Evolutionary conservation across 73 alveolate species (phyloP).

Genomic region (Paramecium primaurelia): DNA sequence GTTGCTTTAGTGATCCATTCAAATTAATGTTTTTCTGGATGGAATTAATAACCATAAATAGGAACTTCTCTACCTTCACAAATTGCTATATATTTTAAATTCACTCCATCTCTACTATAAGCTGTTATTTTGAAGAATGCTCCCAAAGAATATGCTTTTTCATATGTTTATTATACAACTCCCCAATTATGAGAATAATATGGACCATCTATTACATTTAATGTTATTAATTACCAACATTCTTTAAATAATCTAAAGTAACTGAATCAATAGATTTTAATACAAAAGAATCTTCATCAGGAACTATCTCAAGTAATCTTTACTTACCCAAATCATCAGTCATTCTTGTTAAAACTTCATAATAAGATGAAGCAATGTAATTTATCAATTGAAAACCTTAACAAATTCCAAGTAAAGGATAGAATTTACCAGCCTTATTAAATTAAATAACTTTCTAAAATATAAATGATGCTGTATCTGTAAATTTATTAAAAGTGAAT

Average conservation of each 20-base stretch:
- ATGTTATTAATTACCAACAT: background rate
- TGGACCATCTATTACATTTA: background rate
- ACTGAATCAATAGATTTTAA: background rate
- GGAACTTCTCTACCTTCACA: conserved; percentile 62
- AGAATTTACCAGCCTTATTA: conserved; percentile 57
- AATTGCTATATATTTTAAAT: background rate
- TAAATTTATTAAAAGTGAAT: conserved; percentile 47
- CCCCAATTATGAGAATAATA: conserved; percentile 54
- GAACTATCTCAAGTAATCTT: background rate
- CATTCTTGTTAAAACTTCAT: conserved; percentile 8
- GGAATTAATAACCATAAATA: conserved; percentile 59
- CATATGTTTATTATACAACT: background rate
- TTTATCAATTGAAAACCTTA: conserved; percentile 57
- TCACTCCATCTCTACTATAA: conserved; percentile 27
- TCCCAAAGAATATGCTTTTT: background rate
- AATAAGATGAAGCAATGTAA: conserved; percentile 12
- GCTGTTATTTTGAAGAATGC: conserved; percentile 19
- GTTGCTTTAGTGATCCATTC: conserved; percentile 40
- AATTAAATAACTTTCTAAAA: conserved; percentile 27
- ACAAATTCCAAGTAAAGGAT: conserved; percentile 64
- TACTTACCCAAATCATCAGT: conserved; percentile 41
- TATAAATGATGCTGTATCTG: conserved; percentile 53
- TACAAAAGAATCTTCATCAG: background rate
- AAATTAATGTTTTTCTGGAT: conserved; percentile 63
- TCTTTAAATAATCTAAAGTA: background rate